Evolutionary conservation across 352 stramenopile genomes (phyloP).

Genomic region (Globisporangium spiculum): DNA sequence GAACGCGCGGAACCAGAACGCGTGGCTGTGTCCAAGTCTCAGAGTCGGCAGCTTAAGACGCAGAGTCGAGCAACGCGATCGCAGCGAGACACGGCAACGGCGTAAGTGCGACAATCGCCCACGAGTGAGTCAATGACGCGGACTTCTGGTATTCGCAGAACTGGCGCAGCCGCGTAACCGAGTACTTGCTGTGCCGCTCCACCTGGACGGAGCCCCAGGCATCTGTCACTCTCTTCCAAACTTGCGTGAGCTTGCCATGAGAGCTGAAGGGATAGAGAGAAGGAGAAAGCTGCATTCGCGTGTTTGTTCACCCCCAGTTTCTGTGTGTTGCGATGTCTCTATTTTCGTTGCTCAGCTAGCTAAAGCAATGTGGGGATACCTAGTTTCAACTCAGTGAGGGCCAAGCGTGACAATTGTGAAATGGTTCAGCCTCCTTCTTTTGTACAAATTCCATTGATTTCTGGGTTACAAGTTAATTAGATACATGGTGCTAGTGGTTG

Average conservation of each 20-base stretch:
- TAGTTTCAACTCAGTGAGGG: too few relatives aligned
- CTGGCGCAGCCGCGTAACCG: slow-evolving; percentile 27
- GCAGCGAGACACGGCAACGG: slow-evolving; percentile 8
- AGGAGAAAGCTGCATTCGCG: too few relatives aligned
- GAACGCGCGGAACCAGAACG: slow-evolving; percentile 3
- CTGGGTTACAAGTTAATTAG: background rate
- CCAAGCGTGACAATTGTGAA: background rate
- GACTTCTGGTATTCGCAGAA: slow-evolving; percentile 28
- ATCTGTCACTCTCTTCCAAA: background rate
- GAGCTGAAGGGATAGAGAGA: too few relatives aligned
- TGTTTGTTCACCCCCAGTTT: too few relatives aligned
- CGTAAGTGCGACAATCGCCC: slow-evolving; percentile 16
- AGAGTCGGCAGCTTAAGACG: background rate
- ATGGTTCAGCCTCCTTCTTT: too few relatives aligned
- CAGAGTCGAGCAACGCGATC: background rate
- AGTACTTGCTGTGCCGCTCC: slow-evolving; percentile 33
- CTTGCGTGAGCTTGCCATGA: background rate
- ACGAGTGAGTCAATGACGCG: slow-evolving; percentile 12
- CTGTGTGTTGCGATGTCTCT: too few relatives aligned
- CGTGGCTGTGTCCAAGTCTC: background rate
- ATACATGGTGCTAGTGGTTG: background rate
- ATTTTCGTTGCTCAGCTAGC: background rate
- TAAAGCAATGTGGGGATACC: too few relatives aligned
- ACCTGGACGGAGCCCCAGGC: slow-evolving; percentile 17
- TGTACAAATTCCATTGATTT: background rate